Percentiles rank a stretch among this genome's conserved stretches.
These are phyloP conservation scores for Juncus inflexus DNA, from an alignment of 176 grass and related monocot species.

Conservation along the genomic window DNA sequence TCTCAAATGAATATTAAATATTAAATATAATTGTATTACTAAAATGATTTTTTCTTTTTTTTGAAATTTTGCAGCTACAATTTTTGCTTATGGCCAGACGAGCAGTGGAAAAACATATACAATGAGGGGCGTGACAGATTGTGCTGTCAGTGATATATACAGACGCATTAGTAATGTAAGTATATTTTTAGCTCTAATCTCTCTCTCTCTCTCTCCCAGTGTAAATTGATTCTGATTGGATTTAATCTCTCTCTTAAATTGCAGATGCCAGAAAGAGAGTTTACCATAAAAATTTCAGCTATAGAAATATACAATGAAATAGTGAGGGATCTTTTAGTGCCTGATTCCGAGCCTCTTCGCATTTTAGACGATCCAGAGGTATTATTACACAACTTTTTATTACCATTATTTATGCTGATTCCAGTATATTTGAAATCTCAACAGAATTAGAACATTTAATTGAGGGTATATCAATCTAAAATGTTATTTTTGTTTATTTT, in stretches of 20 bases:
- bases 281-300: conserved; percentile 48
- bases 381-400: conserved; percentile 7
- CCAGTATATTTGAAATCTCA: too few species aligned
- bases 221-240: background rate
- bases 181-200: background rate
- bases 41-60: too few species aligned
- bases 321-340: conserved; percentile 88
- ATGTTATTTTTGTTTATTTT: background rate
- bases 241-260: background rate
- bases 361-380: conserved; percentile 99
- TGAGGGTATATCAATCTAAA: background rate
- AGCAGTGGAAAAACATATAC: conserved; percentile 99
- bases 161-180: conserved; percentile 46
- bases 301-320: conserved; percentile 96
- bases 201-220: background rate
- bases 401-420: background rate
- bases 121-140: conserved; percentile 83
- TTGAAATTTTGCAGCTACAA: conserved; percentile 38
- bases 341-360: conserved; percentile 77
- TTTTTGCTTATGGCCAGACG: conserved; percentile 94
- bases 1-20: background rate
- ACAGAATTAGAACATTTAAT: too few species aligned
- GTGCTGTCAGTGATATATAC: conserved; percentile 78
- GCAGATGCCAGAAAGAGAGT: conserved; percentile 75
- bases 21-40: background rate